Percentiles rank a stretch among this genome's conserved stretches.
These are phyloP conservation scores for Metschnikowia matae DNA, from an alignment of 805 yeast species.

Conservation along the genomic window DNA sequence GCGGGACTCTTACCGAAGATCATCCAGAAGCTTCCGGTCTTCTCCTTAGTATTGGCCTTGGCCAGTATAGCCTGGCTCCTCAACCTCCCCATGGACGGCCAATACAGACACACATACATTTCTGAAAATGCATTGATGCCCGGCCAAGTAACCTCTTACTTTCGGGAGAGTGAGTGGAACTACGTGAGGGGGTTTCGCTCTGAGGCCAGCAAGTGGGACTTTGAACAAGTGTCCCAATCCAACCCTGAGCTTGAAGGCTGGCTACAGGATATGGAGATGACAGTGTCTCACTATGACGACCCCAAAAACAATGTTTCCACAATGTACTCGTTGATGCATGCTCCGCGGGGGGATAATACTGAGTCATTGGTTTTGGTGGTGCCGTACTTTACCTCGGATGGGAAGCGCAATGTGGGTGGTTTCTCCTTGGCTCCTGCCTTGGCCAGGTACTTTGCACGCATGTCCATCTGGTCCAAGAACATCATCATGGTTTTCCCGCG, in stretches of 20 bases:
- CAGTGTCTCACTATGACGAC: conserved; percentile 46
- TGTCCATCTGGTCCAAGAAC: conserved; percentile 96
- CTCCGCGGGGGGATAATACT: conserved; percentile 94
- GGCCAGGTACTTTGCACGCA: conserved; percentile 72
- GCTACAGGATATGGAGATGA: conserved; percentile 70
- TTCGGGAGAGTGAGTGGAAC: conserved; percentile 94
- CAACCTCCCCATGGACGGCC: conserved; percentile 74
- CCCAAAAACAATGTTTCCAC: conserved; percentile 17
- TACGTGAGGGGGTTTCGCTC: conserved; percentile 78
- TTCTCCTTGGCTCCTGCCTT: conserved; percentile 67
- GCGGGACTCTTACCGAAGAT: conserved; percentile 37
- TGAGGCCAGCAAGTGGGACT: conserved; percentile 43
- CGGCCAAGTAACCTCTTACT: conserved; percentile 88
- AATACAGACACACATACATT: conserved; percentile 76
- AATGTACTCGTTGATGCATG: conserved; percentile 79
- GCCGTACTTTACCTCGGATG: conserved; percentile 76
- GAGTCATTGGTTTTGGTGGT: conserved; percentile 90
- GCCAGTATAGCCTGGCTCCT: conserved; percentile 43
- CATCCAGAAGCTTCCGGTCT: conserved; percentile 29
- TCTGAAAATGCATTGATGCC: conserved; percentile 97
- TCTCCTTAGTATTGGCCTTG: conserved; percentile 34
- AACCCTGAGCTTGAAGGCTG: conserved; percentile 50
- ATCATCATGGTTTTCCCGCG: conserved; percentile 81
- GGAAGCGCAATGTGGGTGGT: conserved; percentile 72
- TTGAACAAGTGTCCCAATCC: conserved; percentile 27